Evolutionary conservation across 306 rosid species (phyloP).

Genomic region (Casuarina cunninghamiana): DNA sequence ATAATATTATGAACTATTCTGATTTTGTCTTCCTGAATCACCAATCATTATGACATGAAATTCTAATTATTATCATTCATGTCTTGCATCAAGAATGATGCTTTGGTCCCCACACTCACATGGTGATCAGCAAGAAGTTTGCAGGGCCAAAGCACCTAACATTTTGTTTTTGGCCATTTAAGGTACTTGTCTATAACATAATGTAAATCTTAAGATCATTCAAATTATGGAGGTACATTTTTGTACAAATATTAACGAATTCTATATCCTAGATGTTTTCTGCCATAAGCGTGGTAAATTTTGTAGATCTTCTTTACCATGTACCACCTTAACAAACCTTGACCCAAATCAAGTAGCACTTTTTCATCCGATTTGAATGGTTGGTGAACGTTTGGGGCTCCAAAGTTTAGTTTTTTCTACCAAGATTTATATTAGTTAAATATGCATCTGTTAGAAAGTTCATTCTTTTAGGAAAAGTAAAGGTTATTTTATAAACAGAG

Average conservation of each 20-base stretch:
- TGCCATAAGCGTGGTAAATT: too few species aligned
- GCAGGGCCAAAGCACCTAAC: conserved; percentile 9
- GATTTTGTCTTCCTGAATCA: conserved; percentile 27
- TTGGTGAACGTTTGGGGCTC: conserved; percentile 1
- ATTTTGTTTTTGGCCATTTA: conserved; percentile 34
- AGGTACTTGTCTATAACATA: not conserved
- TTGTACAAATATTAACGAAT: too few species aligned
- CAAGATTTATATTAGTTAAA: not conserved
- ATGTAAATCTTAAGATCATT: too few species aligned
- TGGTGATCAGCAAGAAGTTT: conserved; percentile 31
- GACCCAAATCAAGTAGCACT: too few species aligned
- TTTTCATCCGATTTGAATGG: not conserved
- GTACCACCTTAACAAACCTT: too few species aligned
- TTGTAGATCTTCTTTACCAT: too few species aligned
- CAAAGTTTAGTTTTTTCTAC: not conserved
- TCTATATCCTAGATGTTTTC: too few species aligned
- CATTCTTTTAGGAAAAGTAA: too few species aligned
- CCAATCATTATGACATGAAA: conserved; percentile 41
- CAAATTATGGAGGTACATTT: too few species aligned
- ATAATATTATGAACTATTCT: conserved; percentile 39
- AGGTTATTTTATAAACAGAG: too few species aligned
- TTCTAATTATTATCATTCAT: conserved; percentile 23
- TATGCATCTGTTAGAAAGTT: not conserved
- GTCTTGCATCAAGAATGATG: conserved; percentile 38
- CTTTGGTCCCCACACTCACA: conserved; percentile 50